These are phyloP conservation scores for Didymella pinodella DNA, from an alignment of 2,329 filamentous ascomycete species.

Conservation along the genomic window DNA sequence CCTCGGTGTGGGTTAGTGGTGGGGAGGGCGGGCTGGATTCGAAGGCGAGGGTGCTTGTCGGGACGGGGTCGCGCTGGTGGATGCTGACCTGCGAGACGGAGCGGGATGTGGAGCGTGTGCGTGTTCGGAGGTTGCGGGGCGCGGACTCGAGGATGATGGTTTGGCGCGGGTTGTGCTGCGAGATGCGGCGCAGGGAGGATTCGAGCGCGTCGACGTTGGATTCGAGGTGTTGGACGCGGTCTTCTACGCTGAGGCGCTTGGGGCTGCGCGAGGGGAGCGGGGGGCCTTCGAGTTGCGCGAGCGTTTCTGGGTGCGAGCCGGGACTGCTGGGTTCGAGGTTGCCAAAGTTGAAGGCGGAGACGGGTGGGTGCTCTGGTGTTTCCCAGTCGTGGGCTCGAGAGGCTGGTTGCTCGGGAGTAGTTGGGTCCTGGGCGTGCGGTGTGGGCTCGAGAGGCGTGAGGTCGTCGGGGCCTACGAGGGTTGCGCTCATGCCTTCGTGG, in stretches of 20 bases:
- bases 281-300: slow-evolving; percentile 23
- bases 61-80: slow-evolving; percentile 15
- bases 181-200: slow-evolving; percentile 43
- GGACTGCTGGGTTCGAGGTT: slow-evolving; percentile 36
- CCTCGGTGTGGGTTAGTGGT: slow-evolving; percentile 12
- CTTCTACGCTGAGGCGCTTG: slow-evolving; percentile 43
- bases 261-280: slow-evolving; percentile 23
- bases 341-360: slow-evolving; percentile 50
- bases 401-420: slow-evolving; percentile 20
- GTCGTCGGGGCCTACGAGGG: slow-evolving; percentile 33
- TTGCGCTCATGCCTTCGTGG: slow-evolving; percentile 35
- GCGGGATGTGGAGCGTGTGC: slow-evolving; percentile 42
- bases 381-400: slow-evolving; percentile 18
- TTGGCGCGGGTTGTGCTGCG: slow-evolving; percentile 46
- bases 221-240: slow-evolving; percentile 46
- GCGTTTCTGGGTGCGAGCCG: slow-evolving; percentile 9
- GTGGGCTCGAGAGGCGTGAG: slow-evolving; percentile 22
- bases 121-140: slow-evolving; percentile 43
- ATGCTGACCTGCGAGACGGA: slow-evolving; percentile 22
- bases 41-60: slow-evolving; percentile 12
- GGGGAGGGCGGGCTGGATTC: slow-evolving; percentile 15
- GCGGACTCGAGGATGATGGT: slow-evolving; percentile 52
- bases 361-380: slow-evolving; percentile 29
- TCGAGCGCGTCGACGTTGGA: slow-evolving; percentile 42
- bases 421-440: slow-evolving; percentile 19